Base-by-base conservation (phyloP, 352 stramenopile genomes). In the Globisporangium orthogonon region DNA sequence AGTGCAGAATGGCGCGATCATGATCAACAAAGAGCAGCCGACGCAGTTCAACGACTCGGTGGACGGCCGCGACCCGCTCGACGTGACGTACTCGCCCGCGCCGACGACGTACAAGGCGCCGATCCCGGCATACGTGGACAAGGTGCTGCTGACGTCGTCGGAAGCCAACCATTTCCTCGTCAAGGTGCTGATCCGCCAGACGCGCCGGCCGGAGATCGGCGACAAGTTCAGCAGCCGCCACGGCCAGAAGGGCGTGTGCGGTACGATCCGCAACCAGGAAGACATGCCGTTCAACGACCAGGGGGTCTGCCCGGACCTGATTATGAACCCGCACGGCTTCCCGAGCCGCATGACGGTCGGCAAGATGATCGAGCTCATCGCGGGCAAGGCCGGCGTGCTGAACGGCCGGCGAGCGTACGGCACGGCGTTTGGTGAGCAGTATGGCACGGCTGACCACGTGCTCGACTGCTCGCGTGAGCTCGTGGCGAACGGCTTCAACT, bases 281-380 rank as follows among this genome's bases (percentile, higher is more conserved):
- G 97, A 99, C 81, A 98, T 99, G 92, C 98, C 98, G 29, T 99
- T 99, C 70, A 98, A 97, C 68, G 97, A 99, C 71, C 78, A 93
- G 52, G 98, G 98, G 17, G 89, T 99, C 41, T 98, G 93, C 55
- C 97, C 97, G 0, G 98, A 99, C 74, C 70, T 99, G 39, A 99
- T 99, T 68, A 99, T 99, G 96, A 99, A 99, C 76, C 97, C 98
- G 48, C 98, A 99, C 78, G 97, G 97, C 61, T 99, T 99, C 76
- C 98, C 98, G 37, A 98, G 89, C 64, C 96, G 98, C 56, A 99
- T 99, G 98, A 99, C 97, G 14, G 95, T 98, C 14, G 95, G 94
- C 28, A 99, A 99, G 74, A 97, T 99, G 75, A 98, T 99, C 18
- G 98, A 99, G 78, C 70, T 99, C 18, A 91, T 99, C 40, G 96